Evolutionary conservation across 2,329 filamentous ascomycete genomes (phyloP).

Genomic region (Pseudomassariella vexata): DNA sequence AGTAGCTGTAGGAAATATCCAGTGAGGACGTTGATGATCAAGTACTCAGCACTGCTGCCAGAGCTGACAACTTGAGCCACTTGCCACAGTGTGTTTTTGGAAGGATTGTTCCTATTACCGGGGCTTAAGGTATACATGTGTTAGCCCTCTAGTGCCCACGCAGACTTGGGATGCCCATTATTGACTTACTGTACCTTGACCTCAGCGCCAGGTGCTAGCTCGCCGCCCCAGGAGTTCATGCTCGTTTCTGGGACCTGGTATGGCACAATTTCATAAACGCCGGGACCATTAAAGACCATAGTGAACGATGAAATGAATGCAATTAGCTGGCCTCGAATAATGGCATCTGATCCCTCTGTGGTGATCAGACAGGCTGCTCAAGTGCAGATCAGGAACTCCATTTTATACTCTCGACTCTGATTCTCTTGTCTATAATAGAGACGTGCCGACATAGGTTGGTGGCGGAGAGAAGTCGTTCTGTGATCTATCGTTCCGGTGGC

Average conservation of each 20-base stretch:
- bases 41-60: constrained; percentile 6
- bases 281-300: constrained; percentile 7
- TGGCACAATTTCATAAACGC: constrained; percentile 8
- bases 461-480: no score
- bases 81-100: constrained; percentile 6
- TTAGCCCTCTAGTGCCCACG: no score
- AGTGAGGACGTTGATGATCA: constrained; percentile 9
- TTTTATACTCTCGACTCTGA: no score
- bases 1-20: constrained; percentile 9
- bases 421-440: no score
- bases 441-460: no score
- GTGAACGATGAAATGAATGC: neutral
- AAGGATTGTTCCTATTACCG: neutral
- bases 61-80: constrained; percentile 8
- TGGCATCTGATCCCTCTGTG: no score
- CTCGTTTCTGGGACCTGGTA: constrained; percentile 8
- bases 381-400: no score
- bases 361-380: no score
- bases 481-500: no score
- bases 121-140: no score
- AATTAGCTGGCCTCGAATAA: no score
- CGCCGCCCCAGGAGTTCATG: constrained; percentile 8
- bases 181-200: constrained; percentile 2
- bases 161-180: neutral
- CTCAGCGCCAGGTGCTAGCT: neutral